Evolutionary conservation across 2,329 filamentous ascomycete species (phyloP).

Genomic region (Pestalotiopsis sp.): DNA sequence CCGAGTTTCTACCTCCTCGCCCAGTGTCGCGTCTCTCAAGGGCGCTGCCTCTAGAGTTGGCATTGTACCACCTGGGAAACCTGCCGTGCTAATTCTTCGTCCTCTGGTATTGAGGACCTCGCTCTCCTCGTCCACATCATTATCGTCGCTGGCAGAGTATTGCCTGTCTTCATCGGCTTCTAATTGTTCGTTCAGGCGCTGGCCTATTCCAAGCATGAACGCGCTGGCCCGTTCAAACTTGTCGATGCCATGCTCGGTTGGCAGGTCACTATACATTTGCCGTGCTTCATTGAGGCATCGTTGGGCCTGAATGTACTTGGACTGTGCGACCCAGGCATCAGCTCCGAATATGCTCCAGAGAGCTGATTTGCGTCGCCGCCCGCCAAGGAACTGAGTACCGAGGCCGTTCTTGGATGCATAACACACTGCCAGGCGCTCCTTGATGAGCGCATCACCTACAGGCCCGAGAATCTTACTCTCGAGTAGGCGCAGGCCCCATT

Average conservation of each 20-base stretch:
- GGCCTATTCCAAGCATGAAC: constrained; percentile 55
- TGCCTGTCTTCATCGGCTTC: constrained; percentile 30
- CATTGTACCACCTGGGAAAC: constrained; percentile 39
- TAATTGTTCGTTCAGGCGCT: constrained; percentile 50
- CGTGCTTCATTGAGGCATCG: constrained; percentile 73
- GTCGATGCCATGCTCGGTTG: constrained; percentile 52
- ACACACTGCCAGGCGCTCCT: constrained; percentile 83
- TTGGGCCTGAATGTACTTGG: constrained; percentile 78
- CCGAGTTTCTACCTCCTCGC: constrained; percentile 22
- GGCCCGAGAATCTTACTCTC: constrained; percentile 76
- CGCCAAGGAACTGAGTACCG: constrained; percentile 69
- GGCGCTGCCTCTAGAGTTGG: constrained; percentile 54
- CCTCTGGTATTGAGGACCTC: constrained; percentile 50
- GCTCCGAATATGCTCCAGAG: constrained; percentile 86
- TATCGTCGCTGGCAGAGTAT: constrained; percentile 17
- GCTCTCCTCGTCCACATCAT: constrained; percentile 35
- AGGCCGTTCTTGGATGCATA: constrained; percentile 74
- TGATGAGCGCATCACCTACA: constrained; percentile 80
- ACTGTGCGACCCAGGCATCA: constrained; percentile 79
- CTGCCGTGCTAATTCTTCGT: constrained; percentile 58
- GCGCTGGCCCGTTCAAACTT: constrained; percentile 53
- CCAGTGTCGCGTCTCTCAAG: constrained; percentile 31
- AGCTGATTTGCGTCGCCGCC: constrained; percentile 79
- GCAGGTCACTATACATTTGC: constrained; percentile 54
- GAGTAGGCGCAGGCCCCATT: constrained; percentile 80